Conservation (phyloP, 345 rosid species). For the Streptanthus diversifolius region DNA sequence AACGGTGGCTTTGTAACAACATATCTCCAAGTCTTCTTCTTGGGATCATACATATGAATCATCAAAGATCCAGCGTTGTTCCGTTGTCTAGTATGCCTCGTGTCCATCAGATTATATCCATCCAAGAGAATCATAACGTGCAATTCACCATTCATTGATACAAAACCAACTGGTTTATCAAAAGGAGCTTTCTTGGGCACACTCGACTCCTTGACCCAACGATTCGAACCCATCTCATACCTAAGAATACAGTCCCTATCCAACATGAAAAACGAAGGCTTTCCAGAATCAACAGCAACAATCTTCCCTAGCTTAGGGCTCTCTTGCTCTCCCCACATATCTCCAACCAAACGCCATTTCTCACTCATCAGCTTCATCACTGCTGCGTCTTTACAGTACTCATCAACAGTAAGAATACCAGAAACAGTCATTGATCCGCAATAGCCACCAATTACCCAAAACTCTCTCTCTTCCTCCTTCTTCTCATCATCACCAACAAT, state of each 20-base stretch:
- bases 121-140: conserved; percentile 53
- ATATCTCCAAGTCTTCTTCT: conserved; percentile 71
- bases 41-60: conserved; percentile 67
- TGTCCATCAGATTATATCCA: conserved; percentile 46
- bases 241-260: conserved; percentile 59
- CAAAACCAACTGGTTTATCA: conserved; percentile 54
- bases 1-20: conserved; percentile 52
- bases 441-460: conserved; percentile 99
- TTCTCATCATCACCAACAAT: conserved; percentile 40
- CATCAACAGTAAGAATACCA: conserved; percentile 81
- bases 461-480: conserved; percentile 51
- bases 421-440: conserved; percentile 72
- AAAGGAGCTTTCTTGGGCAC: conserved; percentile 52
- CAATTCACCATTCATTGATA: conserved; percentile 61
- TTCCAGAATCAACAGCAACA: conserved; percentile 44
- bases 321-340: conserved; percentile 75
- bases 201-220: conserved; percentile 60
- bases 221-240: conserved; percentile 56
- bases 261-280: conserved; percentile 69
- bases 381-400: conserved; percentile 68
- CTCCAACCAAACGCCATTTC: conserved; percentile 71
- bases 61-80: conserved; percentile 52
- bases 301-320: conserved; percentile 67
- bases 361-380: conserved; percentile 60
- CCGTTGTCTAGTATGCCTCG: conserved; percentile 40